These are phyloP conservation scores for Phytophthora constricta DNA, from an alignment of 352 stramenopile genomes.

Conservation along the genomic window DNA sequence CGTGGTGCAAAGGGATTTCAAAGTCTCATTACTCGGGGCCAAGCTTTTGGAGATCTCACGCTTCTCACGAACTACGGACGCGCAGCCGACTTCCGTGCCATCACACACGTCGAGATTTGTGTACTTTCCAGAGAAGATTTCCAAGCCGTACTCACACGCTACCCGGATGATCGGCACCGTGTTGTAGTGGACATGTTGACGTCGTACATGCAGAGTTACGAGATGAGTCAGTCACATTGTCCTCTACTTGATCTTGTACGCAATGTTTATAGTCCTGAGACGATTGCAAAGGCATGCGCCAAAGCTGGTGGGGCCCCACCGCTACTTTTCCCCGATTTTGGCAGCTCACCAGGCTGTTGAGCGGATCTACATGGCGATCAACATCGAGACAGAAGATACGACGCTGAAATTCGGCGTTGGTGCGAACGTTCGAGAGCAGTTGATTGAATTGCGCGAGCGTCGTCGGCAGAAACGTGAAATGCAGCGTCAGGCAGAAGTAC, in stretches of 20 bases:
- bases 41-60: constrained; percentile 58
- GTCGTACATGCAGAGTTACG: constrained; percentile 41
- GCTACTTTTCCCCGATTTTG: constrained; percentile 3
- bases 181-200: constrained; percentile 38
- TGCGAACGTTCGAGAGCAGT: constrained; percentile 23
- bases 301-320: constrained; percentile 7
- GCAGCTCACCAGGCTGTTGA: constrained; percentile 27
- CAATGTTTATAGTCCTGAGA: constrained; percentile 26
- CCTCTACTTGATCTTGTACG: constrained; percentile 36
- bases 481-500: not conserved
- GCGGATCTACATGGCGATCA: constrained; percentile 35
- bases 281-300: constrained; percentile 21
- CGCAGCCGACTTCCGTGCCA: constrained; percentile 45
- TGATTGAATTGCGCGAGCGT: constrained; percentile 31
- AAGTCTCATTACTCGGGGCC: constrained; percentile 25
- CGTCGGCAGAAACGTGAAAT: constrained; percentile 4
- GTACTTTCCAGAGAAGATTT: constrained; percentile 48
- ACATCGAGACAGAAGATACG: constrained; percentile 24
- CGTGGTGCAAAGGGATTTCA: constrained; percentile 1
- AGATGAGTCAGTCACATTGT: constrained; percentile 21
- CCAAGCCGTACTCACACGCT: constrained; percentile 41
- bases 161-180: constrained; percentile 36
- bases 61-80: constrained; percentile 61
- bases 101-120: constrained; percentile 64
- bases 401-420: constrained; percentile 40